These are phyloP conservation scores for Volvariella volvacea DNA, from an alignment of 1,284 basidiomycete species.

Conservation along the genomic window DNA sequence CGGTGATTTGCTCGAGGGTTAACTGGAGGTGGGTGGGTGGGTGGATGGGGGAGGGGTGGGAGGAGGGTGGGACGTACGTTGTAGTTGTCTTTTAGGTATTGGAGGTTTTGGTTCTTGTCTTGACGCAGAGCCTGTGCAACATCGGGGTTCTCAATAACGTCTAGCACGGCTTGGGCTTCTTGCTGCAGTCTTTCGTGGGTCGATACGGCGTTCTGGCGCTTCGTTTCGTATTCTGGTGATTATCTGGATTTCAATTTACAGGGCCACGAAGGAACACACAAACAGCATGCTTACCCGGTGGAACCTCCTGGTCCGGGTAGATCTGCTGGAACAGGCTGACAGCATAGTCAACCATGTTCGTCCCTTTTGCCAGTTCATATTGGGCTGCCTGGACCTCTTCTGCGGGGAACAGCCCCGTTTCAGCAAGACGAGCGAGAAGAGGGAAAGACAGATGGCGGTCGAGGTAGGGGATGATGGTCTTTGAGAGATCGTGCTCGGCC, in stretches of 20 bases:
- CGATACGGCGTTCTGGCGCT: slow-evolving; percentile 76
- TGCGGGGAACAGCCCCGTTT: slow-evolving; percentile 66
- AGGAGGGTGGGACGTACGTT: slow-evolving; percentile 47
- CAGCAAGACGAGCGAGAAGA: slow-evolving; percentile 80
- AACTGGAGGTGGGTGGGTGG: slow-evolving; percentile 44
- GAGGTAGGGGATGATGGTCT: slow-evolving; percentile 88
- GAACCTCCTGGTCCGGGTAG: slow-evolving; percentile 61
- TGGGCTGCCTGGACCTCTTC: slow-evolving; percentile 80
- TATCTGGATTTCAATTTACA: slow-evolving; percentile 2
- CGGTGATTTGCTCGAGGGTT: slow-evolving; percentile 90
- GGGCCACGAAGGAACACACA: background rate
- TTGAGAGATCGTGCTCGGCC: slow-evolving; percentile 86
- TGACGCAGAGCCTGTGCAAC: slow-evolving; percentile 87
- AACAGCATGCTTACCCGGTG: slow-evolving; percentile 44
- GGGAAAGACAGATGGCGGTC: slow-evolving; percentile 95
- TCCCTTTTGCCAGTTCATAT: slow-evolving; percentile 96
- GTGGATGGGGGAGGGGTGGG: slow-evolving; percentile 5
- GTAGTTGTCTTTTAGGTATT: slow-evolving; percentile 92
- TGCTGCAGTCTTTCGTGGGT: slow-evolving; percentile 81
- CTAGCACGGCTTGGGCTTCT: slow-evolving; percentile 88
- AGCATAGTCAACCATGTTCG: slow-evolving; percentile 94
- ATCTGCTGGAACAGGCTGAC: slow-evolving; percentile 75
- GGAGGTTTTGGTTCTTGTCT: slow-evolving; percentile 95
- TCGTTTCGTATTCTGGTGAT: slow-evolving; percentile 70
- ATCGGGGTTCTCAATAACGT: slow-evolving; percentile 95